phyloP scores from a whole-genome alignment of 1,139 yeast species.

The Blastobotrys proliferans region DNA sequence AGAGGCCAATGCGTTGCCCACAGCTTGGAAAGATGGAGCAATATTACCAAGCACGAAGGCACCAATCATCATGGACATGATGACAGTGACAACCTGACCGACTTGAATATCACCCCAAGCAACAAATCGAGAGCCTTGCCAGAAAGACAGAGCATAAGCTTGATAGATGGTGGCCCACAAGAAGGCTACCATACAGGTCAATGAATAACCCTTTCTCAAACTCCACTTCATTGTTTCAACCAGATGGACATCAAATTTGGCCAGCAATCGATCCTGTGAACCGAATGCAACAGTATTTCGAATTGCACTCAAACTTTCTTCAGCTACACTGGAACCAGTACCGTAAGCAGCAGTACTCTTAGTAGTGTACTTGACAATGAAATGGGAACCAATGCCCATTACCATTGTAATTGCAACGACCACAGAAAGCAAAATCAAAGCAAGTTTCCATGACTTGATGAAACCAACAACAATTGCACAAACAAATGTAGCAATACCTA shows the following conservation, averaged over 20 bases:
- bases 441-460: conserved; percentile 38
- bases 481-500: conserved; percentile 34
- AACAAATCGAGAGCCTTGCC: conserved; percentile 42
- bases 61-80: conserved; percentile 41
- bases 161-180: conserved; percentile 36
- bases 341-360: conserved; percentile 33
- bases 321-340: conserved; percentile 41
- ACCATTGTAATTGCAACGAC: conserved; percentile 32
- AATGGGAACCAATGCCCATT: conserved; percentile 31
- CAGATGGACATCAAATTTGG: conserved; percentile 34
- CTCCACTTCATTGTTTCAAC: conserved; percentile 29
- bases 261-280: conserved; percentile 37
- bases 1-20: conserved; percentile 40
- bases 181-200: conserved; percentile 36
- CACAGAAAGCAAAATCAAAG: conserved; percentile 36
- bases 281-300: conserved; percentile 44
- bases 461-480: conserved; percentile 41
- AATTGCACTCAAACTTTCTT: conserved; percentile 40
- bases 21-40: conserved; percentile 40
- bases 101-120: conserved; percentile 32
- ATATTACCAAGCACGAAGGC: conserved; percentile 40
- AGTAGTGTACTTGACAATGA: conserved; percentile 35
- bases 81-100: conserved; percentile 36
- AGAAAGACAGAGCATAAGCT: conserved; percentile 41
- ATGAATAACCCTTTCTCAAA: conserved; percentile 31